Percentiles rank a stretch among this genome's conserved stretches.
Conservation (phyloP, 208 protist species). For the Trypanosoma theileri region DNA sequence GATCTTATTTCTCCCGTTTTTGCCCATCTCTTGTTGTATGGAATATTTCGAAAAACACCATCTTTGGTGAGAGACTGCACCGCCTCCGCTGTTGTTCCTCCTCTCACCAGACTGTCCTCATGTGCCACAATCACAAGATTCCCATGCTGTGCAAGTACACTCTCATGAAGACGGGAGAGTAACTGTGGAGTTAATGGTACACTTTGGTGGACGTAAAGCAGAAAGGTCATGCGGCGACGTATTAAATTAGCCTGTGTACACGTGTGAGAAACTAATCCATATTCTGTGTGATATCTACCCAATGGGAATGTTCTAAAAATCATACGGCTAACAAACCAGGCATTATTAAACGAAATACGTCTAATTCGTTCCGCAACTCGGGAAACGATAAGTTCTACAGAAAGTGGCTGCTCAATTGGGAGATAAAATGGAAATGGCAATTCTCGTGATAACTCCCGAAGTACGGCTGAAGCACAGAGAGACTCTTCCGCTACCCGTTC, state of each 20-base stretch:
- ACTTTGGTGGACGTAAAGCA: slow-evolving; percentile 70
- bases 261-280: slow-evolving; percentile 76
- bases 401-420: slow-evolving; percentile 63
- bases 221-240: slow-evolving; percentile 78
- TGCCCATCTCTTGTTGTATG: slow-evolving; percentile 13
- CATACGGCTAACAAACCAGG: slow-evolving; percentile 76
- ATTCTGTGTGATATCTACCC: slow-evolving; percentile 71
- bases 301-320: slow-evolving; percentile 84
- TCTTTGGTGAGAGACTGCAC: slow-evolving; percentile 15
- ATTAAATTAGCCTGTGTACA: slow-evolving; percentile 83
- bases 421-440: slow-evolving; percentile 83
- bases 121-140: slow-evolving; percentile 82
- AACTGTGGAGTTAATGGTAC: slow-evolving; percentile 70
- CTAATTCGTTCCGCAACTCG: slow-evolving; percentile 81
- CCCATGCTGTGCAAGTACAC: slow-evolving; percentile 60
- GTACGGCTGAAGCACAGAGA: slow-evolving; percentile 46
- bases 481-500: slow-evolving; percentile 56
- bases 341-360: slow-evolving; percentile 79
- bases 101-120: slow-evolving; percentile 61
- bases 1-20: not conserved
- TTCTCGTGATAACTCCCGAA: slow-evolving; percentile 64
- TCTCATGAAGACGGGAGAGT: slow-evolving; percentile 51
- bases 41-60: slow-evolving; percentile 15
- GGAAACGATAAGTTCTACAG: slow-evolving; percentile 59
- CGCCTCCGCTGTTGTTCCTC: slow-evolving; percentile 39